phyloP scores from a whole-genome alignment of 768 basidiomycete genomes.

The Panus rudis region DNA sequence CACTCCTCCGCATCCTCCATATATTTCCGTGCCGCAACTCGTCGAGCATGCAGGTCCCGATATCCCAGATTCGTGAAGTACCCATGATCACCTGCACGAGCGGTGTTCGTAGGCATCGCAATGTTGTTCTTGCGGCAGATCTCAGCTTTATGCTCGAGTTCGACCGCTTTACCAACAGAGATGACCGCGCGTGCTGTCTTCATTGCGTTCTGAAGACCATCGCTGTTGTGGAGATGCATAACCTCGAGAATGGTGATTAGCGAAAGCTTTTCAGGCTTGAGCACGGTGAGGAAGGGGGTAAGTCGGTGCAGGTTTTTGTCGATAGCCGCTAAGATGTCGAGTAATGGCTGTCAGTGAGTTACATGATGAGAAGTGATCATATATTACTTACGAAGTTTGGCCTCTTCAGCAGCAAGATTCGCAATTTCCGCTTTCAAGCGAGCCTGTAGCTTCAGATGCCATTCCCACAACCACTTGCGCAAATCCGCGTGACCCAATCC shows the following conservation, averaged over 20 bases:
- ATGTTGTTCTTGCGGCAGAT: constrained; percentile 65
- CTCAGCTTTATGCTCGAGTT: constrained; percentile 85
- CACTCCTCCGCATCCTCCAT: constrained; percentile 62
- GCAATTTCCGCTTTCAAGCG: constrained; percentile 47
- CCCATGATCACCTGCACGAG: constrained; percentile 27
- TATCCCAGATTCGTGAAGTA: constrained; percentile 61
- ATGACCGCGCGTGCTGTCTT: constrained; percentile 82
- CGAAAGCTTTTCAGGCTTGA: constrained; percentile 74
- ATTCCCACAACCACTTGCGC: constrained; percentile 80
- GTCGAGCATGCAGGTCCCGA: constrained; percentile 50
- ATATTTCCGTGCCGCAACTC: constrained; percentile 58
- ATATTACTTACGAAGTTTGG: constrained; percentile 16
- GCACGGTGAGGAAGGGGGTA: constrained; percentile 66
- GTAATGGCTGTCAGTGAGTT: too few relatives aligned
- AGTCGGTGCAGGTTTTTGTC: too few relatives aligned
- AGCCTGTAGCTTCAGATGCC: constrained; percentile 58
- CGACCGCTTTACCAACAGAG: constrained; percentile 74
- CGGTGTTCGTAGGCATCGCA: constrained; percentile 14
- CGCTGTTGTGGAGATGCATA: constrained; percentile 72
- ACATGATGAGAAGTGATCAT: background rate
- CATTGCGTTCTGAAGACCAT: constrained; percentile 80
- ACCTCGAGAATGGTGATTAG: constrained; percentile 85
- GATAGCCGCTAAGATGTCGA: too few relatives aligned
- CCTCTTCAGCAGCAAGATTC: constrained; percentile 35
- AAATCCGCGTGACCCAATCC: constrained; percentile 44